Evolutionary conservation across 2,329 filamentous ascomycete genomes (phyloP), one percentile per base, ranked within the genome.

Genomic region (Alternaria arborescens): DNA sequence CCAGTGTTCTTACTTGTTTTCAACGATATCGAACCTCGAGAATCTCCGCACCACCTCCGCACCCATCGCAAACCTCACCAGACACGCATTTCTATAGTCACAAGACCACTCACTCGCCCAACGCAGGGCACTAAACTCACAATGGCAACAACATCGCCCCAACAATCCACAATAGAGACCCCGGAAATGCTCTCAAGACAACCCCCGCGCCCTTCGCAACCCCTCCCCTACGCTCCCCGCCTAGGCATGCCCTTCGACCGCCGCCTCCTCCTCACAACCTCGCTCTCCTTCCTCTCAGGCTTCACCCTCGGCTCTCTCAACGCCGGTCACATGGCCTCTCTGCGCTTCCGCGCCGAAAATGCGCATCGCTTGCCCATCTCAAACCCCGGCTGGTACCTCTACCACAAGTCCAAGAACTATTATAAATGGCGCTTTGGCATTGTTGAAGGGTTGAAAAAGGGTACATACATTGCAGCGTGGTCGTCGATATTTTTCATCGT

Each of bases 371-470:
- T 97, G 64, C 95, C 95, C 20, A 89, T 87, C 4, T 89, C 89
- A 1, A 89, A 92, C 26, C 88, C 89, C 2, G 94, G 93, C 18
- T 99, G 95, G 95, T 99, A 94, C 77, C 87, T 98, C n/a, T 99
- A 99, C 79, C 94, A 98, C 83, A 97, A 97, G 81, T 92, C 89
- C 76, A 98, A 98, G 80, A 98, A 97, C 80, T 98, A 99, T 82
- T 88, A 93, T 71, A 86, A 91, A 52, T 89, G 92, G 71, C 85
- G 91, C 22, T 91, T 91, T 6, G 94, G 91, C 0, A 82, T 96
- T 18, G 87, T 87, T 53, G 93, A 97, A 72, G 95, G 93, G 0
- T 70, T 92, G 51, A 88, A 86, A 67, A 92, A 95, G 85, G 93
- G 91, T 1, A 76, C 82, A 32, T 88, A 86, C 68, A 84, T 96